Conservation (phyloP, 2,329 filamentous ascomycete genomes). For the Trichoderma citrinoviride region DNA sequence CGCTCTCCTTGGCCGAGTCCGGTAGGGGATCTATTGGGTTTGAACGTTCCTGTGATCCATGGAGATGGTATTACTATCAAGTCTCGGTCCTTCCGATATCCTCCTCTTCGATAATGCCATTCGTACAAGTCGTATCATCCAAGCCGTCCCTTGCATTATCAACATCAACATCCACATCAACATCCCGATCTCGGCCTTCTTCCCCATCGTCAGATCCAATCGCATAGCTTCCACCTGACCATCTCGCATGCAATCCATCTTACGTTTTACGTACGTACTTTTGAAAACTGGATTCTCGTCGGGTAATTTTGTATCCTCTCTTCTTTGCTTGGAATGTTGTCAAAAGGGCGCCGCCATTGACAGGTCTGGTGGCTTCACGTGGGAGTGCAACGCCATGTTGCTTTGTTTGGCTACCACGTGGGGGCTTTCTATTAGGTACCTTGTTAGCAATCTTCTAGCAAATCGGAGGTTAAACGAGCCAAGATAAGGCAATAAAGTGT, state of each 20-base stretch:
- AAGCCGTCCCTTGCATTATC: too few species aligned
- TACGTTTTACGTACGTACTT: not conserved
- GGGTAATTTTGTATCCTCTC: too few species aligned
- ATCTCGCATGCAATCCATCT: constrained; percentile 2
- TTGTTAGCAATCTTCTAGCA: too few species aligned
- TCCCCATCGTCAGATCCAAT: not conserved
- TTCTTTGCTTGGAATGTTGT: not conserved
- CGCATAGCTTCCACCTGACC: not conserved
- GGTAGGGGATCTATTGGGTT: constrained; percentile 11
- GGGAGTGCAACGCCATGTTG: not conserved
- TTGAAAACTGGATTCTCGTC: too few species aligned
- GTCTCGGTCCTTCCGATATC: not conserved
- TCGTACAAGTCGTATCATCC: too few species aligned
- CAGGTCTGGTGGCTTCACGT: not conserved
- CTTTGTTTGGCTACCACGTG: not conserved
- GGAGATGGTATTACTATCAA: not conserved
- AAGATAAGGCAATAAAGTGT: constrained; percentile 15
- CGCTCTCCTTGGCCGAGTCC: not conserved
- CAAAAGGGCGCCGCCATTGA: not conserved
- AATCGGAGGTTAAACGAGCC: not conserved
- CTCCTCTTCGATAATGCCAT: not conserved
- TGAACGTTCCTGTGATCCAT: constrained; percentile 2
- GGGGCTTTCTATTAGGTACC: not conserved
- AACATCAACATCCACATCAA: not conserved
- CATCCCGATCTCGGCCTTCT: constrained; percentile 9